A percentile compares a stretch with the other conserved stretches of the same genome.
Conservation (phyloP, 495 filamentous ascomycete species). For the Penicillium fimorum region DNA sequence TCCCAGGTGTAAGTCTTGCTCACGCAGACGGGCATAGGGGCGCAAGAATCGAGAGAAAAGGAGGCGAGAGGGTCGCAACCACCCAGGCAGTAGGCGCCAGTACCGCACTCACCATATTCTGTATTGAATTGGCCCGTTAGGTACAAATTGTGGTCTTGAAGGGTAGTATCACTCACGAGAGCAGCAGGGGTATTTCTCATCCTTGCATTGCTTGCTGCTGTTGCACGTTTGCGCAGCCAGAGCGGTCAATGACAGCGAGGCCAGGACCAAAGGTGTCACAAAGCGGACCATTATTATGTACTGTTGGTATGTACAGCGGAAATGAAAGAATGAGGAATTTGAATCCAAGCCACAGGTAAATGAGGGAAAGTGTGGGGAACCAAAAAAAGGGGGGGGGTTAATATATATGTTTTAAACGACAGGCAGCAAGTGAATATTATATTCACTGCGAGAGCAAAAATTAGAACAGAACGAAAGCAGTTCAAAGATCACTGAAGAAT, state of each 20-base stretch:
- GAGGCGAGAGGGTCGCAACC: slow-evolving; percentile 89
- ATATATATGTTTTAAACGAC: neutral
- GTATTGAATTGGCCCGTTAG: slow-evolving; percentile 61
- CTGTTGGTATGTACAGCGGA: slow-evolving; percentile 10
- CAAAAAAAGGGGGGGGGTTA: neutral
- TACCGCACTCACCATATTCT: slow-evolving; percentile 95
- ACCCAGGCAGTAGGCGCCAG: slow-evolving; percentile 92
- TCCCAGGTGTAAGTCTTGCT: slow-evolving; percentile 64
- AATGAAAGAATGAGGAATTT: slow-evolving; percentile 18
- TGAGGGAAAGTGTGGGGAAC: slow-evolving; percentile 5
- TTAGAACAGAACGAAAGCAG: slow-evolving; percentile 3
- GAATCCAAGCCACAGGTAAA: slow-evolving; percentile 13
- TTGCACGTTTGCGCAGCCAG: slow-evolving; percentile 49
- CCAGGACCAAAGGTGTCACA: slow-evolving; percentile 34
- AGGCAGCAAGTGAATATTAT: slow-evolving; percentile 8
- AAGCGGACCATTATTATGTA: slow-evolving; percentile 38
- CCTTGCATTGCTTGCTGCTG: slow-evolving; percentile 65
- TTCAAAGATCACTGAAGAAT: neutral
- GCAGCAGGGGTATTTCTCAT: slow-evolving; percentile 73
- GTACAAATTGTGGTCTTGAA: slow-evolving; percentile 2
- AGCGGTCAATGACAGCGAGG: slow-evolving; percentile 38
- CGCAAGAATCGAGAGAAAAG: slow-evolving; percentile 76
- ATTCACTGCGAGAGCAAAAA: slow-evolving; percentile 4
- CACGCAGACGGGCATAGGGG: slow-evolving; percentile 80
- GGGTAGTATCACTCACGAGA: slow-evolving; percentile 66